Percentiles rank a stretch among this genome's conserved stretches.
Conservation (phyloP, 352 stramenopile genomes). For the Pythium plurisporium region DNA sequence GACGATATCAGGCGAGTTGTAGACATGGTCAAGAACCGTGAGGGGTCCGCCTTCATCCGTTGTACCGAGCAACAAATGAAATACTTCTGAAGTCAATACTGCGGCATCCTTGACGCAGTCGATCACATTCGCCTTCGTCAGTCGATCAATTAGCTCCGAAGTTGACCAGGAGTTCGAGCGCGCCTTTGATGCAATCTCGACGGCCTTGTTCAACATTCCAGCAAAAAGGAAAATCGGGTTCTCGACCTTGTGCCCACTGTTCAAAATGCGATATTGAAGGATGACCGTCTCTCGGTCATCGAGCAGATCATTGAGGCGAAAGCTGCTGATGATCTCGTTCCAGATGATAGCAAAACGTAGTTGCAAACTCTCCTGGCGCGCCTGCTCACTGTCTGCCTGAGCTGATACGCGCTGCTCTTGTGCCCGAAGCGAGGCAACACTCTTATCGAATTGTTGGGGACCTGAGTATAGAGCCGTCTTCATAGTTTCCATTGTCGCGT, state of each 20-base stretch:
- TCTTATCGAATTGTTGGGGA: slow-evolving; percentile 70
- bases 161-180: slow-evolving; percentile 50
- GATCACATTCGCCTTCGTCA: slow-evolving; percentile 61
- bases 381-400: slow-evolving; percentile 43
- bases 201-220: slow-evolving; percentile 61
- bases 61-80: slow-evolving; percentile 60
- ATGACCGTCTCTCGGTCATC: slow-evolving; percentile 85
- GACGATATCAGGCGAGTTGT: slow-evolving; percentile 43
- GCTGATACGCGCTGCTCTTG: slow-evolving; percentile 47
- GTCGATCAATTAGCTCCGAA: slow-evolving; percentile 65
- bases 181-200: slow-evolving; percentile 58
- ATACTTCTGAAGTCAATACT: slow-evolving; percentile 58
- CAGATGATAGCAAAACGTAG: slow-evolving; percentile 85
- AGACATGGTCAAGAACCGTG: slow-evolving; percentile 66
- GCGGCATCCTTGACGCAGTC: slow-evolving; percentile 72
- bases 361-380: slow-evolving; percentile 68
- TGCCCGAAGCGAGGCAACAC: slow-evolving; percentile 66
- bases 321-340: slow-evolving; percentile 89
- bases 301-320: slow-evolving; percentile 81
- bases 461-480: slow-evolving; percentile 54
- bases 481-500: slow-evolving; percentile 69
- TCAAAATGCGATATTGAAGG: slow-evolving; percentile 86
- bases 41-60: slow-evolving; percentile 44
- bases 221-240: slow-evolving; percentile 87
- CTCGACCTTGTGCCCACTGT: slow-evolving; percentile 69